These are phyloP conservation scores for Neodidymelliopsis sp. DNA, from an alignment of 2,329 filamentous ascomycete genomes.

Conservation along the genomic window DNA sequence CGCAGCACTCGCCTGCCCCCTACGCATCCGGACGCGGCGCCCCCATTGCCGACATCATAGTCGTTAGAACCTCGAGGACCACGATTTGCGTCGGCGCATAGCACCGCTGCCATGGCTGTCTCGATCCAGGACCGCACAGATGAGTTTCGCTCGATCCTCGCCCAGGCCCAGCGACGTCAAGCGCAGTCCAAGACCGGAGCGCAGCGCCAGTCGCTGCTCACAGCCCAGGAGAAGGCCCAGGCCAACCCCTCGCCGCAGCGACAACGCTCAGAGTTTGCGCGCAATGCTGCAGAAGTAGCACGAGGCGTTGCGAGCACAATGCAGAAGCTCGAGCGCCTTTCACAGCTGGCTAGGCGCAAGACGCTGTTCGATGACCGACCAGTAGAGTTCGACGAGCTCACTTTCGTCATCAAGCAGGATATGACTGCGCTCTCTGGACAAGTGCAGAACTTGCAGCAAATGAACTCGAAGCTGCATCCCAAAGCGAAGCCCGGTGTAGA, in stretches of 20 bases:
- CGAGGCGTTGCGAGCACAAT: slow-evolving; percentile 90
- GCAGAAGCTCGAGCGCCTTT: slow-evolving; percentile 92
- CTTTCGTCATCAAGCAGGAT: slow-evolving; percentile 98
- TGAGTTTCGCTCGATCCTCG: slow-evolving; percentile 92
- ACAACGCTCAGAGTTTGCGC: slow-evolving; percentile 86
- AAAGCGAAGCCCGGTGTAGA: slow-evolving; percentile 58
- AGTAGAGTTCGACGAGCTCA: slow-evolving; percentile 95
- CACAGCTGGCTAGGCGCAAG: slow-evolving; percentile 92
- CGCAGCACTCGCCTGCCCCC: slow-evolving; percentile 13
- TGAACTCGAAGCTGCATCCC: slow-evolving; percentile 80
- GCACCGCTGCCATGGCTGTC: slow-evolving; percentile 57
- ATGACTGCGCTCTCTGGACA: slow-evolving; percentile 84
- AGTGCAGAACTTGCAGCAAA: slow-evolving; percentile 80
- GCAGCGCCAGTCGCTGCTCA: slow-evolving; percentile 82
- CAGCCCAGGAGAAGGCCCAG: slow-evolving; percentile 68
- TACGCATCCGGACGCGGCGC: slow-evolving; percentile 10
- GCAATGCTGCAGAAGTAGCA: slow-evolving; percentile 89
- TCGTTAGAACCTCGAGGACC: background rate
- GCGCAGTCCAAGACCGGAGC: slow-evolving; percentile 77
- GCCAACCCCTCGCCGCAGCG: slow-evolving; percentile 61
- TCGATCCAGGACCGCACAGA: slow-evolving; percentile 96
- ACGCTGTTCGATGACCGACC: slow-evolving; percentile 97
- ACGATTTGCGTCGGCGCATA: slow-evolving; percentile 1
- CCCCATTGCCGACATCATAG: background rate
- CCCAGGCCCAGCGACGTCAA: slow-evolving; percentile 82